Evolutionary conservation across 768 basidiomycete species (phyloP), one percentile per base, ranked within the genome.

Genomic region (Boletus rubropictus): DNA sequence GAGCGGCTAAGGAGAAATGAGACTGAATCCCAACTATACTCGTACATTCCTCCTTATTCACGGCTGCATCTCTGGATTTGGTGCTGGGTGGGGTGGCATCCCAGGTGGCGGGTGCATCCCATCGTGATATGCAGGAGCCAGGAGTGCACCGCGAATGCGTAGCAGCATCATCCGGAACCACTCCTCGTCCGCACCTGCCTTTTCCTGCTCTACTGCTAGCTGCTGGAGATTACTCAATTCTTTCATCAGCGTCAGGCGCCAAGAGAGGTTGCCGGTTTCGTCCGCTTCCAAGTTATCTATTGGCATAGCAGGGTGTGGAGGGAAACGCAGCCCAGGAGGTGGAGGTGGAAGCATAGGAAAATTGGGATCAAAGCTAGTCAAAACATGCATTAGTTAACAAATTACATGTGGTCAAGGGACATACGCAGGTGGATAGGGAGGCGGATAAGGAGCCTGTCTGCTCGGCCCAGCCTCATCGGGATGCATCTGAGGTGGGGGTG

Each of bases 101-200:
- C 66, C 65, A 22, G 65, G 66, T 1, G 67, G 64, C 9, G 67
- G 67, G 40, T 63, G 70, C 64, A 69, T 64, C 17, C 64, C 70
- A 27, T 71, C 68, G 34, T 53, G 64, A 27, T 65, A 65, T 1
- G 69, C 63, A 42, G 68, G 64, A 4, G 71, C 79, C 78, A 89
- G 80, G 52, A 89, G 71, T 15, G 84, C 84, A 36, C 74, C 75
- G 45, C 89, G 74, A 35, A 90, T 80, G n/a, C 86, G 80, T 59
- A 86, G 74, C 8, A 89, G 61, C 87, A 91, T 90, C 79, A 86
- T 83, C 52, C 84, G 72, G 57, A 82, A 92, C 89, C 89, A 92
- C 52, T 91, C 89, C 37, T 80, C 81, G 42, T 87, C 86, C 3
- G 77, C 83, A 25, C 84, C 84, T 17, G 80, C 79, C 67, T 89